Base-by-base conservation (phyloP, 2,329 filamentous ascomycete genomes). In the Penicillium hordei region DNA sequence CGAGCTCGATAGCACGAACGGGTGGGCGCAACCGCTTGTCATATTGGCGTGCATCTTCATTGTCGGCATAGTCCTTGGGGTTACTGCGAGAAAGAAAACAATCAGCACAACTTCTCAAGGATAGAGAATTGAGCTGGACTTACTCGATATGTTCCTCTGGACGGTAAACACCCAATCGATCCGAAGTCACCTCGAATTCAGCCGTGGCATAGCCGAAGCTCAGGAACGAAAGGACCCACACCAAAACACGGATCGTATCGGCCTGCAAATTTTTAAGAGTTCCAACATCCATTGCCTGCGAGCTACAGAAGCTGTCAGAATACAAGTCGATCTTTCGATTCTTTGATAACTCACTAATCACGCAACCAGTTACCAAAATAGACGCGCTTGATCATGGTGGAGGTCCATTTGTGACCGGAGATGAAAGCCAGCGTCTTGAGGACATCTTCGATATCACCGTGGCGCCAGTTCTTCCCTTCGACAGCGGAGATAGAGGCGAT, bases 361-460 rank as follows among this genome's bases (percentile, higher is more conserved):
- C 90, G 84, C 40, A 93, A 79, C 90, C 90, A 94, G 75, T 94
- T 94, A 40, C 90, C 90, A 78, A 93, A 93, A 76, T 92, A 93
- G 31, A 88, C 87, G 55, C 89, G 83, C 76, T 89, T 89, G 52
- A 93, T 82, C 76, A 90, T 85, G 80, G 90, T 87, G 15, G 86
- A 86, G 1, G 89, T 90, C 90, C 90, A 94, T 78, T 93, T 93
- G 72, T 92, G 90, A 57, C 90, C 90, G 62, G 88, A 83, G 57
- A 93, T 82, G 68, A 91, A 93, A 31, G 88, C 85, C 63, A 93
- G 77, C 6, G 86, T 89, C 74, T 90, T 89, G 67, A 94, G 85
- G 77, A 90, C 86, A 74, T 93, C 90, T 78, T 92, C 89, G 61
- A 92, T 91, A 71, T 92, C 89, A 40, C 79, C 79, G 80, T 81